A percentile compares a stretch with the other conserved stretches of the same genome.
These are phyloP conservation scores for Rhodotorula toruloides DNA, from an alignment of 768 basidiomycete species.

Conservation along the genomic window DNA sequence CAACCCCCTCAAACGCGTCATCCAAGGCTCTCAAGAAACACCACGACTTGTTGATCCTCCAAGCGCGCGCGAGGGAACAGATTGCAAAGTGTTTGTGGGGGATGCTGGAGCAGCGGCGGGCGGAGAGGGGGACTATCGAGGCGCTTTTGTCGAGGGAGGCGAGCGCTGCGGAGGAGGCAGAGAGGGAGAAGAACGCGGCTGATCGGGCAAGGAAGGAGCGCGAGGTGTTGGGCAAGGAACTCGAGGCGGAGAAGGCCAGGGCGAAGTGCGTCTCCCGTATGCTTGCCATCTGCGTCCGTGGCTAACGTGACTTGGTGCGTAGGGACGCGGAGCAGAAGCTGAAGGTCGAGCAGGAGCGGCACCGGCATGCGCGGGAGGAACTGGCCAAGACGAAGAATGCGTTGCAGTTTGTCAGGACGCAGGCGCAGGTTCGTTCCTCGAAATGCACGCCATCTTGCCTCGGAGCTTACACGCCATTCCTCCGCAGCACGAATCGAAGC, in stretches of 20 bases:
- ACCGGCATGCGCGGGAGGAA: constrained; percentile 15
- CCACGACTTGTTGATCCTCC: constrained; percentile 12
- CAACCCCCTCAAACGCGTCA: constrained; percentile 1
- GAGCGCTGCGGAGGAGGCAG: background rate
- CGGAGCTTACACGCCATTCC: background rate
- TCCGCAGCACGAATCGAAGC: constrained; percentile 26
- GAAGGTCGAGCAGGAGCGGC: constrained; percentile 18
- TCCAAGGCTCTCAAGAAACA: constrained; percentile 6
- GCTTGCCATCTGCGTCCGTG: background rate
- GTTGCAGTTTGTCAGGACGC: constrained; percentile 28
- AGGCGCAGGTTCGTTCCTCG: constrained; percentile 3
- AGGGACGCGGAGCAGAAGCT: constrained; percentile 14
- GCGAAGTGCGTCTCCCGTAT: constrained; percentile 8
- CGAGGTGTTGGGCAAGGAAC: constrained; percentile 1
- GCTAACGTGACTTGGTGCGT: no score
- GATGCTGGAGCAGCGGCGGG: constrained; percentile 13
- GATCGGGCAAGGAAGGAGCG: constrained; percentile 4
- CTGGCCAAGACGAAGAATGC: constrained; percentile 21
- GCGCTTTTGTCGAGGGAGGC: background rate
- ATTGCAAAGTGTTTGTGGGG: constrained; percentile 18
- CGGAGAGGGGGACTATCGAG: constrained; percentile 6
- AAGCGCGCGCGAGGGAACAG: constrained; percentile 15
- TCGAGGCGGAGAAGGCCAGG: constrained; percentile 17
- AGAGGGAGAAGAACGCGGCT: constrained; percentile 4
- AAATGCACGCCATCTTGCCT: background rate